These are phyloP conservation scores for Puccinia triticina DNA, from an alignment of 1,284 basidiomycete genomes.

Conservation along the genomic window DNA sequence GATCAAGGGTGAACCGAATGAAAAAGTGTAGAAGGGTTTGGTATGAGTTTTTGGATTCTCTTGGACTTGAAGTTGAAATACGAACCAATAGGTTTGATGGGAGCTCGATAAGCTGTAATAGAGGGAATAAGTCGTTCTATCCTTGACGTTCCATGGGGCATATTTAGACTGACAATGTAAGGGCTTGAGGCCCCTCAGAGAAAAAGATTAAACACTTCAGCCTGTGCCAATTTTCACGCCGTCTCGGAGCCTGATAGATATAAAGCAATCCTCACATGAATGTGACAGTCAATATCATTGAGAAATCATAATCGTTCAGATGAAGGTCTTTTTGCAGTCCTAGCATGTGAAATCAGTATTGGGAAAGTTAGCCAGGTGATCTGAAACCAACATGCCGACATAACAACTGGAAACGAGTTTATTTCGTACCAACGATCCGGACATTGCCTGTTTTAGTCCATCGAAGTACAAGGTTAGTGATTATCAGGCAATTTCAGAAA, in stretches of 20 bases:
- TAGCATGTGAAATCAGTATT: not conserved
- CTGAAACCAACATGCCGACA: too few relatives aligned
- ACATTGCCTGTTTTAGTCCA: too few relatives aligned
- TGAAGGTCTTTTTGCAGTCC: conserved; percentile 29
- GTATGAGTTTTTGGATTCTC: too few relatives aligned
- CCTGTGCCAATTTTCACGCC: not conserved
- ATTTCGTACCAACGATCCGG: too few relatives aligned
- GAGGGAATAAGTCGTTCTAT: not conserved
- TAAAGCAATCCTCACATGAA: conserved; percentile 8
- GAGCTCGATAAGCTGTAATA: not conserved
- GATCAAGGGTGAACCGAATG: too few relatives aligned
- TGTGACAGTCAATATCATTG: not conserved
- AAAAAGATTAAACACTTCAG: not conserved
- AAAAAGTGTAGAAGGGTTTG: too few relatives aligned
- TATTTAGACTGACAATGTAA: not conserved
- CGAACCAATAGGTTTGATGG: not conserved
- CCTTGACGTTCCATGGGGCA: not conserved
- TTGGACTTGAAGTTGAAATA: too few relatives aligned
- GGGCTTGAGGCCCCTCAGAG: not conserved
- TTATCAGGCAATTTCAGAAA: too few relatives aligned
- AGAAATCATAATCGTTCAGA: conserved; percentile 14
- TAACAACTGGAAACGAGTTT: too few relatives aligned
- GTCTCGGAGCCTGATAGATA: not conserved
- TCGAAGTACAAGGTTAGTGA: too few relatives aligned
- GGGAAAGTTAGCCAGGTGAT: too few relatives aligned